These are phyloP conservation scores for Diaporthe ampelina DNA, from an alignment of 2,329 filamentous ascomycete species.

Conservation along the genomic window DNA sequence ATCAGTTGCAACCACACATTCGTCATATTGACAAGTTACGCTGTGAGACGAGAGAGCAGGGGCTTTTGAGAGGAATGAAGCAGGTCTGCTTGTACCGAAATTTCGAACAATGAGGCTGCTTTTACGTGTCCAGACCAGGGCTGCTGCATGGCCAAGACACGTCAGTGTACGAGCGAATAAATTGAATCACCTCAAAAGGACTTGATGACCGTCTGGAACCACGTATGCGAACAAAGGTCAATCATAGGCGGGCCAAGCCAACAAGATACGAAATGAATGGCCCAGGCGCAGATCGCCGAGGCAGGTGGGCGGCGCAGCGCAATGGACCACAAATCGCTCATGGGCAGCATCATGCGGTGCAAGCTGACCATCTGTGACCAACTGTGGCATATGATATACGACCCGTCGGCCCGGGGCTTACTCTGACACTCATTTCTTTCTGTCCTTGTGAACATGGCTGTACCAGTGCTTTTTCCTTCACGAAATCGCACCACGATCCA, in stretches of 20 bases:
- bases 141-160: not conserved
- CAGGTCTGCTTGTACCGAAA: too few species aligned
- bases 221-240: not conserved
- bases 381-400: not conserved
- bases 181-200: not conserved
- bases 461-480: not conserved
- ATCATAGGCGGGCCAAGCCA: not conserved
- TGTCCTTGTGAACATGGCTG: not conserved
- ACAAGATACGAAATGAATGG: not conserved
- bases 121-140: not conserved
- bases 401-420: not conserved
- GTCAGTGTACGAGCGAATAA: not conserved
- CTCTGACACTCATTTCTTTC: not conserved
- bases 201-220: not conserved
- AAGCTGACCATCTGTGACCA: not conserved
- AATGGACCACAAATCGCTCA: not conserved
- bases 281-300: conserved; percentile 17
- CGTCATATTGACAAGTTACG: not conserved
- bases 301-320: conserved; percentile 15
- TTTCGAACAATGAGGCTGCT: not conserved
- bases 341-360: not conserved
- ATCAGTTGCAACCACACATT: not conserved
- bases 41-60: not conserved
- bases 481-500: not conserved
- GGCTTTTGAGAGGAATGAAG: not conserved